Conservation (phyloP, 2,329 filamentous ascomycete species). For the Penicillium rolfsii region DNA sequence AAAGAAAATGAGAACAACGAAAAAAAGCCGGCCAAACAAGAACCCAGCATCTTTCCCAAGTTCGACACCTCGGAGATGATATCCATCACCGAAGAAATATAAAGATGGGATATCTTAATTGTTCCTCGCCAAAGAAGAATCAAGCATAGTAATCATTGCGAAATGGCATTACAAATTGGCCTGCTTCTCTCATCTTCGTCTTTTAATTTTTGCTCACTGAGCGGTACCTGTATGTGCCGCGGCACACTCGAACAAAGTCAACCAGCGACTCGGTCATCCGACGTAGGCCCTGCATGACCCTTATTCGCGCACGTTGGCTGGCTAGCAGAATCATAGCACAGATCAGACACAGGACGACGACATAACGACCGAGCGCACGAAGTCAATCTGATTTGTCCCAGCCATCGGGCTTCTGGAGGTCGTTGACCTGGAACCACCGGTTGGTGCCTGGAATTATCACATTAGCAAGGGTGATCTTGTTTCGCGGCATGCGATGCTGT, state of each 20-base stretch:
- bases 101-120: background rate
- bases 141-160: background rate
- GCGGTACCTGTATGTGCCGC: conserved; percentile 12
- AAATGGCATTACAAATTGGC: background rate
- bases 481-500: background rate
- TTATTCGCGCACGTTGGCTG: conserved; percentile 26
- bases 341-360: conserved; percentile 26
- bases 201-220: conserved; percentile 9
- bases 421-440: conserved; percentile 81
- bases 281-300: conserved; percentile 21
- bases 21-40: background rate
- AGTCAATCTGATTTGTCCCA: conserved; percentile 70
- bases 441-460: conserved; percentile 68
- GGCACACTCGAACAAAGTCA: conserved; percentile 15
- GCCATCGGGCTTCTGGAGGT: conserved; percentile 79
- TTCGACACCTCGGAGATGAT: background rate
- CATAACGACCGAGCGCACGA: conserved; percentile 28
- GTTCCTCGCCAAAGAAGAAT: background rate
- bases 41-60: background rate
- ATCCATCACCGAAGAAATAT: background rate
- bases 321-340: conserved; percentile 26
- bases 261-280: conserved; percentile 9
- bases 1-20: conserved; percentile 1
- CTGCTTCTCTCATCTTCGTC: background rate
- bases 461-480: background rate